A percentile compares a stretch with the other conserved stretches of the same genome.
These are phyloP conservation scores for Nadsonia starkeyi-henricii DNA, from an alignment of 1,139 yeast species.

Conservation along the genomic window DNA sequence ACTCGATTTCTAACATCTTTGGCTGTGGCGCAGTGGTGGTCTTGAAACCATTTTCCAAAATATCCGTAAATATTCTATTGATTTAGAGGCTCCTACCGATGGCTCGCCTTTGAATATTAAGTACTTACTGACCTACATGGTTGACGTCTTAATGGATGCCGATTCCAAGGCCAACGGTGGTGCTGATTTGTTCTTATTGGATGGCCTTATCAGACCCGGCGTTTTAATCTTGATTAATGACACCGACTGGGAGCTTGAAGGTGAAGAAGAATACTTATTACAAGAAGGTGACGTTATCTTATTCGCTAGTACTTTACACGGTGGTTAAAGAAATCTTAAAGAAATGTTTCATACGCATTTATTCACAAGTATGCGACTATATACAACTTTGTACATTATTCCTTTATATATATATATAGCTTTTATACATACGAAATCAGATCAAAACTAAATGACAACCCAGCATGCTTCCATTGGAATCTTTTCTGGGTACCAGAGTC, in stretches of 20 bases:
- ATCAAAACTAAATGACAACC: not conserved
- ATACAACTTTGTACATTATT: not conserved
- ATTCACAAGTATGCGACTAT: not conserved
- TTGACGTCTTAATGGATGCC: conserved; percentile 41
- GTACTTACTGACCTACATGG: conserved; percentile 44
- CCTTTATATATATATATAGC: not conserved
- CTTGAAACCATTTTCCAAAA: conserved; percentile 50
- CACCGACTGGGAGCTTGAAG: conserved; percentile 95
- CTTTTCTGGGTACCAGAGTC: not conserved
- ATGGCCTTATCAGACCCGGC: conserved; percentile 70
- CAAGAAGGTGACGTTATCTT: conserved; percentile 68
- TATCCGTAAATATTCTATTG: conserved; percentile 35
- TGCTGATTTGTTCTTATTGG: conserved; percentile 66
- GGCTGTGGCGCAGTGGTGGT: conserved; percentile 37
- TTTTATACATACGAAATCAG: not conserved
- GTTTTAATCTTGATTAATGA: conserved; percentile 84
- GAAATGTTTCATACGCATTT: not conserved
- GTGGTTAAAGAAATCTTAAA: conserved; percentile 61
- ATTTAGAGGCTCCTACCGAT: conserved; percentile 27
- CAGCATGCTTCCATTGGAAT: not conserved
- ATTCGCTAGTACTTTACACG: conserved; percentile 88
- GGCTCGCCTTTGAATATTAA: conserved; percentile 33
- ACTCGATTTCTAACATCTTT: not conserved
- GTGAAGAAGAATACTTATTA: conserved; percentile 63
- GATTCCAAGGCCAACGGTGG: conserved; percentile 16